These are phyloP conservation scores for Scytalidium sp. DNA, from an alignment of 2,329 filamentous ascomycete species.

Conservation along the genomic window DNA sequence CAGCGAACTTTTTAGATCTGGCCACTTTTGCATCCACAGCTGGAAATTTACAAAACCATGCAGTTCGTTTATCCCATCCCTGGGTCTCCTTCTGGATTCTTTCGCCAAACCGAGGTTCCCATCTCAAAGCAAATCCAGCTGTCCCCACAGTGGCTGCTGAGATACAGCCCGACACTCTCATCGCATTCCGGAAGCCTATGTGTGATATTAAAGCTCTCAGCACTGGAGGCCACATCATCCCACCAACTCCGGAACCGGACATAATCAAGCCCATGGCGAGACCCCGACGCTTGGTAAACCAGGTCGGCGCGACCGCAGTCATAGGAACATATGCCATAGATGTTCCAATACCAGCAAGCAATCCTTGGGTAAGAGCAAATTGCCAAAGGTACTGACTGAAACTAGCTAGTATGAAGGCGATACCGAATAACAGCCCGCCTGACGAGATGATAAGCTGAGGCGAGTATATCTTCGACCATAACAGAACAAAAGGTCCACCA, in stretches of 20 bases:
- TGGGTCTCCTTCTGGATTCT: neutral
- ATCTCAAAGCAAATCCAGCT: constrained; percentile 1
- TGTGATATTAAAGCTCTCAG: neutral
- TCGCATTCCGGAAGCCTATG: constrained; percentile 5
- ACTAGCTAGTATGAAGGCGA: constrained; percentile 4
- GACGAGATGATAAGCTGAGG: constrained; percentile 1
- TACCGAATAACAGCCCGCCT: constrained; percentile 2
- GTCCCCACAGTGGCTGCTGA: neutral
- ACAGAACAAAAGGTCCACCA: constrained; percentile 2
- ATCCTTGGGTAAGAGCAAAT: constrained; percentile 1
- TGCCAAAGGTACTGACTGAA: constrained; percentile 7
- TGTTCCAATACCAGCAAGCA: constrained; percentile 1
- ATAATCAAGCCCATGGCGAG: neutral
- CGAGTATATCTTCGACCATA: constrained; percentile 3
- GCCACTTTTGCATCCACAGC: constrained; percentile 3
- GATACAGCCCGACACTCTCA: constrained; percentile 1
- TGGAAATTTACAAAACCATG: constrained; percentile 5
- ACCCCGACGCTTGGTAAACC: neutral
- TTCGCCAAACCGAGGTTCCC: constrained; percentile 1
- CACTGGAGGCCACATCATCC: neutral
- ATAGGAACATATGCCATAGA: constrained; percentile 2
- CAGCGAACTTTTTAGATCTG: neutral
- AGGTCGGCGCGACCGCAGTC: neutral
- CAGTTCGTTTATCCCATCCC: neutral
- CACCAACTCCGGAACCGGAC: neutral